These are phyloP conservation scores for Fulvia fulva DNA, from an alignment of 2,329 filamentous ascomycete species.

Conservation along the genomic window DNA sequence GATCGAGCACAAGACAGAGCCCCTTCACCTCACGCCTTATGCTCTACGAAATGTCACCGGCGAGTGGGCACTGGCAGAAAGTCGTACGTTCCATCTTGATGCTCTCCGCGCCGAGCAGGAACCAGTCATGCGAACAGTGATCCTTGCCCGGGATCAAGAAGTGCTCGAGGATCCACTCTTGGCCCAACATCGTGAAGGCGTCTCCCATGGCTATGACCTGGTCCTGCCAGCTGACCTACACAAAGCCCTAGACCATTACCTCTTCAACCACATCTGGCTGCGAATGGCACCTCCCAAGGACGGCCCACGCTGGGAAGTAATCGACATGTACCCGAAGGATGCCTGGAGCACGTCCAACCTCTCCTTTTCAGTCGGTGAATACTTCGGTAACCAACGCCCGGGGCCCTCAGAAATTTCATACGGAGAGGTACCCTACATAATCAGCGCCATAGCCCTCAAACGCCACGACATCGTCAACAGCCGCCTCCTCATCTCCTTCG, in stretches of 20 bases:
- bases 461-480: background rate
- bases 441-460: background rate
- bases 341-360: background rate
- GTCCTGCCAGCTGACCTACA: background rate
- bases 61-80: background rate
- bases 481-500: background rate
- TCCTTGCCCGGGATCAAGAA: background rate
- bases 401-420: background rate
- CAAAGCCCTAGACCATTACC: background rate
- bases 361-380: background rate
- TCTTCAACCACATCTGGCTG: background rate
- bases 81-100: background rate
- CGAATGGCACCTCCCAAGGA: background rate
- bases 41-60: background rate
- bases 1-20: background rate
- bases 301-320: background rate
- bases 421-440: background rate
- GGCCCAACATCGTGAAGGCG: background rate
- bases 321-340: background rate
- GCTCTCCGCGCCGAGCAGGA: background rate
- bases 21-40: background rate
- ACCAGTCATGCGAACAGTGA: background rate
- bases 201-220: background rate
- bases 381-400: background rate
- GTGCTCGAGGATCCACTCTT: background rate